Conservation (phyloP, 1,139 yeast species). For the Debaryomyces nepalensis region DNA sequence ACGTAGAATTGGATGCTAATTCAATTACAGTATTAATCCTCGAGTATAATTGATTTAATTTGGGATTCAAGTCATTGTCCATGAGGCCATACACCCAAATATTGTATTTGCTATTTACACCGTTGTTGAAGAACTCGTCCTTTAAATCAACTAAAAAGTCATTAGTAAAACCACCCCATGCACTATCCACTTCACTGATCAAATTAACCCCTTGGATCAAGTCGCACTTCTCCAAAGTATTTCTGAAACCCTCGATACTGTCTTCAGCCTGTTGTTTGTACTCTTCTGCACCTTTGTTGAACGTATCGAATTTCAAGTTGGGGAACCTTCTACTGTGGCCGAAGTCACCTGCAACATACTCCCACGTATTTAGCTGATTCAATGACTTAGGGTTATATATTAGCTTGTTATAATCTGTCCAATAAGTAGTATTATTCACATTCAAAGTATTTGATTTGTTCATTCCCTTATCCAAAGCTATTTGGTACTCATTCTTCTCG, state of each 20-base stretch:
- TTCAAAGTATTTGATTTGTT: constrained; percentile 35
- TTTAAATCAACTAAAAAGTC: constrained; percentile 55
- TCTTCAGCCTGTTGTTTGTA: constrained; percentile 47
- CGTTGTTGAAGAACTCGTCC: constrained; percentile 76
- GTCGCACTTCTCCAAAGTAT: constrained; percentile 78
- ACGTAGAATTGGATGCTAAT: constrained; percentile 48
- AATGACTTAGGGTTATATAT: constrained; percentile 68
- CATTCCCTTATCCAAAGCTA: constrained; percentile 57
- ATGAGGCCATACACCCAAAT: constrained; percentile 49
- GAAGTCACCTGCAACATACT: constrained; percentile 25
- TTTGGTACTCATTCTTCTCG: constrained; percentile 62
- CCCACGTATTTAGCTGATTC: constrained; percentile 60
- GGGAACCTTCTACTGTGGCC: constrained; percentile 37
- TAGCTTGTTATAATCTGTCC: constrained; percentile 83
- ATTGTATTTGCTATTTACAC: constrained; percentile 42
- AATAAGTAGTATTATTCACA: constrained; percentile 55
- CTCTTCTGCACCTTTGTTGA: constrained; percentile 36
- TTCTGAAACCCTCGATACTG: constrained; percentile 62
- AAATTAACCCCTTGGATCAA: constrained; percentile 70
- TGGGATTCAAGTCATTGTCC: constrained; percentile 11
- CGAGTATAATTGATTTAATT: constrained; percentile 30
- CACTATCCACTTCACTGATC: constrained; percentile 68
- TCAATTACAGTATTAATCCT: constrained; percentile 53
- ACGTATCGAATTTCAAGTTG: constrained; percentile 32
- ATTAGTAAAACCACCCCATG: constrained; percentile 83